A percentile compares a stretch with the other conserved stretches of the same genome.
phyloP scores from a whole-genome alignment of 345 rosid species.

The Tarenaya hassleriana region DNA sequence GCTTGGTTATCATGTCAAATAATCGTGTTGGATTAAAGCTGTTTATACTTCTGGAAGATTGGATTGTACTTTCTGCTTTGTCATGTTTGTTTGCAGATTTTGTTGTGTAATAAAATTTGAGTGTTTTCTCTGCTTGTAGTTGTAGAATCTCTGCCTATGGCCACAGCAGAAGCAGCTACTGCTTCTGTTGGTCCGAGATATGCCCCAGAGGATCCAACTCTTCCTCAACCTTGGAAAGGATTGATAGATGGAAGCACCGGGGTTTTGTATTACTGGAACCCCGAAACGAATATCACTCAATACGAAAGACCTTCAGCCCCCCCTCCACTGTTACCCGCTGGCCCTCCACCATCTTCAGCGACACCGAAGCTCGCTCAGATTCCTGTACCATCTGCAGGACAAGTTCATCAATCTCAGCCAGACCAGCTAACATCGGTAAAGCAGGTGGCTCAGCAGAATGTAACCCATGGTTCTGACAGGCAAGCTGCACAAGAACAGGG shows the following conservation, averaged over 20 bases:
- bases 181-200: constrained; percentile 67
- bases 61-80: constrained; percentile 7
- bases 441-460: constrained; percentile 46
- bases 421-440: constrained; percentile 43
- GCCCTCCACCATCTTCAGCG: constrained; percentile 45
- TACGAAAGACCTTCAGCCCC: constrained; percentile 73
- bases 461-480: constrained; percentile 33
- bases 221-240: constrained; percentile 96
- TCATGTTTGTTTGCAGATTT: not conserved
- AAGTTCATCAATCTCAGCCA: constrained; percentile 38
- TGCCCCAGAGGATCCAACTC: constrained; percentile 91
- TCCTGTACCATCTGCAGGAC: constrained; percentile 40
- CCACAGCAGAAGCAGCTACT: constrained; percentile 48
- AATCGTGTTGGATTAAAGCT: constrained; percentile 1
- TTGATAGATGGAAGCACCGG: constrained; percentile 87
- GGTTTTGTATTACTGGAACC: constrained; percentile 85
- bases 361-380: constrained; percentile 60
- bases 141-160: constrained; percentile 44
- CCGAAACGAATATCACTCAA: constrained; percentile 85
- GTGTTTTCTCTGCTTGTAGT: constrained; percentile 24
- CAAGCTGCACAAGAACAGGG: constrained; percentile 35
- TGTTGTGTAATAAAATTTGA: constrained; percentile 13
- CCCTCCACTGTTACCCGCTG: constrained; percentile 54
- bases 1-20: constrained; percentile 8
- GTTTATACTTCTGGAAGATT: constrained; percentile 1